phyloP scores from a whole-genome alignment of 495 filamentous ascomycete species.

The Clavariopsis aquatica region DNA sequence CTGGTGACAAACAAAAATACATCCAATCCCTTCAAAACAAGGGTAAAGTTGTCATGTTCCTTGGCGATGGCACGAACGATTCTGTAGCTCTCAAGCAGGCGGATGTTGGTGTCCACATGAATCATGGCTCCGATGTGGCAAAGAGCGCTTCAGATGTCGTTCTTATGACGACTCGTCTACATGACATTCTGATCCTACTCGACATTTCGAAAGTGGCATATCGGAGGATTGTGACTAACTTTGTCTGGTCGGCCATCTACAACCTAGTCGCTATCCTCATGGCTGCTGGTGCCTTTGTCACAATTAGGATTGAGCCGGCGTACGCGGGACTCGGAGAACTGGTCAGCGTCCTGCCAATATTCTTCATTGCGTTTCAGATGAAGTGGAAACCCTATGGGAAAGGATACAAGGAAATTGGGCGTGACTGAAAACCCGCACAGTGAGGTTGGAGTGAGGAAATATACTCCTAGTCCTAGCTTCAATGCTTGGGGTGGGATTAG shows the following conservation, averaged over 20 bases:
- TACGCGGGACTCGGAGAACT: conserved; percentile 78
- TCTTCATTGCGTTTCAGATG: conserved; percentile 58
- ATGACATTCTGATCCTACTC: conserved; percentile 60
- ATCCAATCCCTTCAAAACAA: conserved; percentile 49
- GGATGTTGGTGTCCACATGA: conserved; percentile 72
- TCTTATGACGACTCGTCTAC: conserved; percentile 60
- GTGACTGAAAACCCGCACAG: background rate
- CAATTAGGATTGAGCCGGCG: conserved; percentile 65
- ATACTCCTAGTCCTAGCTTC: too few relatives aligned
- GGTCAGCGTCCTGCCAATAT: conserved; percentile 74
- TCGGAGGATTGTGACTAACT: conserved; percentile 66
- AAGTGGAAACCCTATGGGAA: conserved; percentile 42
- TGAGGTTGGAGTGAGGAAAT: too few relatives aligned
- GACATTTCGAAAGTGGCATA: conserved; percentile 58
- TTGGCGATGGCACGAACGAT: conserved; percentile 82
- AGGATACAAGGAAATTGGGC: conserved; percentile 19
- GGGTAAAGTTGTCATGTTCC: conserved; percentile 59
- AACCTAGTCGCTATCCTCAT: conserved; percentile 72
- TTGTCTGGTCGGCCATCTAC: conserved; percentile 72
- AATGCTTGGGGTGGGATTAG: too few relatives aligned
- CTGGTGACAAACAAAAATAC: conserved; percentile 65
- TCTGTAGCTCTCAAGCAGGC: conserved; percentile 71
- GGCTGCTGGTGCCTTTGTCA: conserved; percentile 67
- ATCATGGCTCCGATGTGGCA: conserved; percentile 64
- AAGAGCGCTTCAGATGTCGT: conserved; percentile 69